Evolutionary conservation across 352 stramenopile species (phyloP).

Genomic region (Globisporangium spinosum): DNA sequence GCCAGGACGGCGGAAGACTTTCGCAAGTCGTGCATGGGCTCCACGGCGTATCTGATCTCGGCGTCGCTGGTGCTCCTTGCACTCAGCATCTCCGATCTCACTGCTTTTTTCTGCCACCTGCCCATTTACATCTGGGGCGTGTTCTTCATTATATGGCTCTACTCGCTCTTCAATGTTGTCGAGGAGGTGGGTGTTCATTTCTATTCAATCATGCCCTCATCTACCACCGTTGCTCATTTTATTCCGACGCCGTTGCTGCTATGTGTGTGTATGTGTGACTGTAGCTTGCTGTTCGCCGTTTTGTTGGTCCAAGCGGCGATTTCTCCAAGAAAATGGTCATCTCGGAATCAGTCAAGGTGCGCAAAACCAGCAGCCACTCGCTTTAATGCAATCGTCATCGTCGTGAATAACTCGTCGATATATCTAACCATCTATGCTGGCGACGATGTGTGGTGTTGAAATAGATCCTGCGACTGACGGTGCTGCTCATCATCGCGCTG

Average conservation of each 20-base stretch:
- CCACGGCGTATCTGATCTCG: slow-evolving; percentile 84
- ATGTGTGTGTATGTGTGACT: slow-evolving; percentile 9
- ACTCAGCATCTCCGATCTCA: slow-evolving; percentile 48
- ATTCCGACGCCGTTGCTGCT: slow-evolving; percentile 4
- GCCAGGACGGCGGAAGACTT: slow-evolving; percentile 80
- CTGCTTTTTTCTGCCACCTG: slow-evolving; percentile 70
- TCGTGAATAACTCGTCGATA: background rate
- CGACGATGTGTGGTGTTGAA: background rate
- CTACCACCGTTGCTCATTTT: background rate
- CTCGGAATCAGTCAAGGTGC: slow-evolving; percentile 84
- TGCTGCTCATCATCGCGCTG: slow-evolving; percentile 71
- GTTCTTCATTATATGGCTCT: slow-evolving; percentile 89
- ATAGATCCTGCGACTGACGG: slow-evolving; percentile 74
- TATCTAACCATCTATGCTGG: background rate
- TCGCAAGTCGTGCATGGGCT: slow-evolving; percentile 64
- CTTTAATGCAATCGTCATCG: background rate
- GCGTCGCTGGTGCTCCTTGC: slow-evolving; percentile 68
- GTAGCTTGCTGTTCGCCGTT: slow-evolving; percentile 69
- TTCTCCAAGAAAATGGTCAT: slow-evolving; percentile 88
- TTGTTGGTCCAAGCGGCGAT: slow-evolving; percentile 77
- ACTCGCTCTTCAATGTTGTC: slow-evolving; percentile 87
- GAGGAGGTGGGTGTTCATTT: slow-evolving; percentile 53
- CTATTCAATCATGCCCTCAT: background rate
- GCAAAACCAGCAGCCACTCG: background rate
- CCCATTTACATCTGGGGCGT: slow-evolving; percentile 84